phyloP scores from a whole-genome alignment of 768 basidiomycete species.

The Chalciporus pseudorubinellus region DNA sequence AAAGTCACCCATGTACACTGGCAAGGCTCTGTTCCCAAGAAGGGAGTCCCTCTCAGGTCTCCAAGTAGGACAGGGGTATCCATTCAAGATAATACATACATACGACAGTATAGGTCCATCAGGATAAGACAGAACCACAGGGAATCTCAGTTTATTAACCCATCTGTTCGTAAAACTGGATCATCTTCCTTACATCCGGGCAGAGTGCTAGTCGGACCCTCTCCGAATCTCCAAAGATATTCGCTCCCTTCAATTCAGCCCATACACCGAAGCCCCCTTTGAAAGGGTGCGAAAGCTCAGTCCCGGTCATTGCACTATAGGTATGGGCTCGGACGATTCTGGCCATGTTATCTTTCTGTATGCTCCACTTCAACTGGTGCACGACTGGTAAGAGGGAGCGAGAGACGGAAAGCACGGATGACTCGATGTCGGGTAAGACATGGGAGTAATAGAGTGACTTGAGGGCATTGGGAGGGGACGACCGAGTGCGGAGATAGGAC shows the following conservation, averaged over 20 bases:
- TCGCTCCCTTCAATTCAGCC: conserved; percentile 52
- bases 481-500: conserved; percentile 50
- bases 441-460: conserved; percentile 47
- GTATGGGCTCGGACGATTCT: conserved; percentile 48
- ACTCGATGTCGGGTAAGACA: conserved; percentile 64
- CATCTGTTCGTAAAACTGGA: conserved; percentile 56
- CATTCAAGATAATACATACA: not conserved
- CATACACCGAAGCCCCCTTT: conserved; percentile 46
- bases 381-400: conserved; percentile 62
- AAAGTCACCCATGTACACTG: too few relatives aligned
- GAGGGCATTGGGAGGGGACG: conserved; percentile 37
- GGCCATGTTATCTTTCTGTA: conserved; percentile 61
- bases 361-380: conserved; percentile 68
- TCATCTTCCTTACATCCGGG: conserved; percentile 57
- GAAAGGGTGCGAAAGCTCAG: conserved; percentile 22
- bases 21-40: too few relatives aligned
- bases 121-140: not conserved
- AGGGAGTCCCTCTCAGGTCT: too few relatives aligned
- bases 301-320: conserved; percentile 30
- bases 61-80: too few relatives aligned
- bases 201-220: conserved; percentile 67
- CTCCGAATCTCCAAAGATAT: conserved; percentile 57
- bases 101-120: not conserved
- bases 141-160: conserved; percentile 9
- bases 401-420: conserved; percentile 53